Conservation (phyloP, 1,284 basidiomycete species). For the Golubevia sp. region DNA sequence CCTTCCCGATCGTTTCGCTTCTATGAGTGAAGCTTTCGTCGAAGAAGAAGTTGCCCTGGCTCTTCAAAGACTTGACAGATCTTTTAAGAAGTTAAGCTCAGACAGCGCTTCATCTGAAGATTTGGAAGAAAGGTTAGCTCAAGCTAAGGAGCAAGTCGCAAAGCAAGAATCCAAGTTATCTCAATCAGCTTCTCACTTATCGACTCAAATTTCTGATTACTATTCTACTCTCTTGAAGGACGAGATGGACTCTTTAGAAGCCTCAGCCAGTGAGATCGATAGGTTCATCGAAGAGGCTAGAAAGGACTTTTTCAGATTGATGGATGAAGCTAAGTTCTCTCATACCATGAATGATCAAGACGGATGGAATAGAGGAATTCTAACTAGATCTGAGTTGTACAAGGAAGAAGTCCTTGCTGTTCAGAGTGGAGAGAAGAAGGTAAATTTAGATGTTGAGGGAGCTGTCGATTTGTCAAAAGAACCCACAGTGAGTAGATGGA, state of each 20-base stretch:
- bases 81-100: slow-evolving; percentile 26
- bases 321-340: slow-evolving; percentile 45
- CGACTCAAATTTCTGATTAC: slow-evolving; percentile 3
- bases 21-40: slow-evolving; percentile 37
- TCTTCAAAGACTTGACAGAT: slow-evolving; percentile 33
- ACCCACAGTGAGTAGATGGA: slow-evolving; percentile 6
- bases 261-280: slow-evolving; percentile 32
- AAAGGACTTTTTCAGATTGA: slow-evolving; percentile 33
- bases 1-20: slow-evolving; percentile 42
- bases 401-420: slow-evolving; percentile 28
- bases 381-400: slow-evolving; percentile 25
- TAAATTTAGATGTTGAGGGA: slow-evolving; percentile 13
- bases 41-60: slow-evolving; percentile 36
- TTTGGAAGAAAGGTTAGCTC: slow-evolving; percentile 12
- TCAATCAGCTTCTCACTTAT: not conserved
- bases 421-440: slow-evolving; percentile 17
- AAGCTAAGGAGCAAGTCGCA: slow-evolving; percentile 17
- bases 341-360: slow-evolving; percentile 43
- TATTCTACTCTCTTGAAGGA: slow-evolving; percentile 8
- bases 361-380: slow-evolving; percentile 48
- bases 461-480: slow-evolving; percentile 11
- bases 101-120: slow-evolving; percentile 7
- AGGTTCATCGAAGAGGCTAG: slow-evolving; percentile 29
- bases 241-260: slow-evolving; percentile 32
- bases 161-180: slow-evolving; percentile 27